Evolutionary conservation across 2,329 filamentous ascomycete genomes (phyloP), one percentile per base, ranked within the genome.

Genomic region (Fusarium oxysporum): DNA sequence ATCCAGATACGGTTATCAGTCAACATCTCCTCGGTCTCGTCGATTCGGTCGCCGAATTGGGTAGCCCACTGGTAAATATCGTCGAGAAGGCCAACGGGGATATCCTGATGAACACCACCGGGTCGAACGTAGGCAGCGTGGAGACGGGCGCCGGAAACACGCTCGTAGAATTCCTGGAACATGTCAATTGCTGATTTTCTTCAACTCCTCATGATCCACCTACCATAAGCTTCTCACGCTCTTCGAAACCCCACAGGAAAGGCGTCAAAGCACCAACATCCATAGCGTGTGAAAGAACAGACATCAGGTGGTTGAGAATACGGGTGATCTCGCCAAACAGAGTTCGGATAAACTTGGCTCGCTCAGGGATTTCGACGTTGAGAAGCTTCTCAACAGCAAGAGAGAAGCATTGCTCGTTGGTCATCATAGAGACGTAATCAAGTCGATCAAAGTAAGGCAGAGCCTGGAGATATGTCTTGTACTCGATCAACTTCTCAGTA

Each of bases 391-490:
- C 96, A 62, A 98, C 96, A 25, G 95, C 96, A 75, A 99, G 89
- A 41, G 95, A 91, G 85, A 94, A 99, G 81, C 95, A 97, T 86
- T 99, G 96, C 88, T 99, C 96, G 85, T 99, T 99, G 80, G 96
- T 99, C 96, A 99, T 99, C 97, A 99, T 99, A 80, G 95, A 98
- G 78, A 98, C 95, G 84, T 99, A 99, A 85, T 99, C 96, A 83
- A 99, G 89, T 78, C 96, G 94, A 86, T 99, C 96, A 82, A 99
- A 99, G 88, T 99, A 99, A 63, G 96, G 96, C 81, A 99, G 88
- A 65, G 96, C 96, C 88, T 99, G 96, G 80, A 98, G 90, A 82
- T 99, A 99, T 78, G 96, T 97, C 89, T 97, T 98, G 90, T 99
- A 99, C 88, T 99, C 96, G 85, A 98, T 98, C 85, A 99, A 91